These are phyloP conservation scores for Alternaria rosae DNA, from an alignment of 2,329 filamentous ascomycete genomes.

Conservation along the genomic window DNA sequence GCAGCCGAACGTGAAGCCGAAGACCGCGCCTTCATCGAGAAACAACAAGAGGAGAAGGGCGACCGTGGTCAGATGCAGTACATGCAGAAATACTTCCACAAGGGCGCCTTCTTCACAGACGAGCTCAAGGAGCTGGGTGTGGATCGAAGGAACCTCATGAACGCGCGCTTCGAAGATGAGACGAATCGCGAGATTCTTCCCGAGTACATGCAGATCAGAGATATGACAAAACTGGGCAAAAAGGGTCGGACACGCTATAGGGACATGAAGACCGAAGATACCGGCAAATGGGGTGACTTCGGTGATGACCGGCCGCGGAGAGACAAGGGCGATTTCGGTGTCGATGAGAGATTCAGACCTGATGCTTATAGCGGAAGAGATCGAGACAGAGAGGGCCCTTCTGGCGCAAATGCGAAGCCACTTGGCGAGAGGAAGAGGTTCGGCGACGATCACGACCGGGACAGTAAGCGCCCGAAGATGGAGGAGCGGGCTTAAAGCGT, in stretches of 20 bases:
- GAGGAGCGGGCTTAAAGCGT: slow-evolving; percentile 38
- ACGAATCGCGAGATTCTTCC: slow-evolving; percentile 83
- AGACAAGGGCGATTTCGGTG: slow-evolving; percentile 53
- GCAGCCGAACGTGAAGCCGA: slow-evolving; percentile 86
- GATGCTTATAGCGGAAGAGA: slow-evolving; percentile 60
- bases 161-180: slow-evolving; percentile 83
- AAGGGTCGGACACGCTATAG: slow-evolving; percentile 91
- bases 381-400: slow-evolving; percentile 56
- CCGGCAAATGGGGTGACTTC: slow-evolving; percentile 80
- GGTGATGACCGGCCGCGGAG: slow-evolving; percentile 57
- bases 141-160: slow-evolving; percentile 84
- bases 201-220: slow-evolving; percentile 88
- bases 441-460: slow-evolving; percentile 49
- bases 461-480: slow-evolving; percentile 55
- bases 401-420: slow-evolving; percentile 75
- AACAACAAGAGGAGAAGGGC: slow-evolving; percentile 79
- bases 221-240: slow-evolving; percentile 91
- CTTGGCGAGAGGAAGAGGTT: slow-evolving; percentile 67
- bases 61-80: slow-evolving; percentile 80
- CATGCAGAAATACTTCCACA: slow-evolving; percentile 97
- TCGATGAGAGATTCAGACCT: slow-evolving; percentile 73
- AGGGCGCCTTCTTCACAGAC: slow-evolving; percentile 92
- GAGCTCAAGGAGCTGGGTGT: slow-evolving; percentile 78
- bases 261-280: slow-evolving; percentile 89
- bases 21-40: slow-evolving; percentile 77